Percentiles rank a stretch among this genome's conserved stretches.
Conservation (phyloP, 2,329 filamentous ascomycete genomes). For the Rhynchosporium graminicola region DNA sequence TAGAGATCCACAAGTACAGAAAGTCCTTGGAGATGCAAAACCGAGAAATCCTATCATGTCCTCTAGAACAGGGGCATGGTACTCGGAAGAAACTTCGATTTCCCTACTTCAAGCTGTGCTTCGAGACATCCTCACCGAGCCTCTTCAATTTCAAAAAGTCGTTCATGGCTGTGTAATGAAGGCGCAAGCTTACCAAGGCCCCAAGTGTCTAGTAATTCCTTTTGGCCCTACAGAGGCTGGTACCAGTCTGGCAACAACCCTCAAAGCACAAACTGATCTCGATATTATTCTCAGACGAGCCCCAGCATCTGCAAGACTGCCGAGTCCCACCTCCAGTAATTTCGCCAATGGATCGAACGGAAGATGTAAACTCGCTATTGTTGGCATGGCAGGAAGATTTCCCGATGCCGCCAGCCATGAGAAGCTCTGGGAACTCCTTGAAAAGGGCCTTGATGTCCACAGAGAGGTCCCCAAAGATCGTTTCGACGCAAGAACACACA, state of each 20-base stretch:
- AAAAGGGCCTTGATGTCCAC: constrained; percentile 74
- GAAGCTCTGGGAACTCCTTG: constrained; percentile 73
- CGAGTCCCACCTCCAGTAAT: constrained; percentile 41
- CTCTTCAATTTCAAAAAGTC: constrained; percentile 50
- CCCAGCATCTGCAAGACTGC: constrained; percentile 1
- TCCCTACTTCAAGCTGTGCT: constrained; percentile 33
- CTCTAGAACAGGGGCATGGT: constrained; percentile 41
- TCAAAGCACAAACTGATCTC: constrained; percentile 28
- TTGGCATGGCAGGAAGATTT: constrained; percentile 79
- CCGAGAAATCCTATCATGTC: constrained; percentile 54
- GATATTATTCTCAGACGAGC: constrained; percentile 23
- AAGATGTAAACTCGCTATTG: constrained; percentile 59
- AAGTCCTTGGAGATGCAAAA: constrained; percentile 46
- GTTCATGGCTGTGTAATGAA: constrained; percentile 50
- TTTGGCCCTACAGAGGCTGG: constrained; percentile 41
- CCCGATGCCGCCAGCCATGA: constrained; percentile 72
- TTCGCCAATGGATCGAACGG: constrained; percentile 42
- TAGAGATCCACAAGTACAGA: constrained; percentile 44
- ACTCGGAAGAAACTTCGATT: constrained; percentile 23
- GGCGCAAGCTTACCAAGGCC: constrained; percentile 45
- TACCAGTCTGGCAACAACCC: constrained; percentile 25
- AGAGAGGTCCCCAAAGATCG: constrained; percentile 64
- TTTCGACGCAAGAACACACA: constrained; percentile 72
- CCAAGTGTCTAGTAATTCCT: constrained; percentile 49
- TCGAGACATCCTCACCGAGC: constrained; percentile 52